phyloP scores from a whole-genome alignment of 2,329 filamentous ascomycete species.

The Orbilia quercus region DNA sequence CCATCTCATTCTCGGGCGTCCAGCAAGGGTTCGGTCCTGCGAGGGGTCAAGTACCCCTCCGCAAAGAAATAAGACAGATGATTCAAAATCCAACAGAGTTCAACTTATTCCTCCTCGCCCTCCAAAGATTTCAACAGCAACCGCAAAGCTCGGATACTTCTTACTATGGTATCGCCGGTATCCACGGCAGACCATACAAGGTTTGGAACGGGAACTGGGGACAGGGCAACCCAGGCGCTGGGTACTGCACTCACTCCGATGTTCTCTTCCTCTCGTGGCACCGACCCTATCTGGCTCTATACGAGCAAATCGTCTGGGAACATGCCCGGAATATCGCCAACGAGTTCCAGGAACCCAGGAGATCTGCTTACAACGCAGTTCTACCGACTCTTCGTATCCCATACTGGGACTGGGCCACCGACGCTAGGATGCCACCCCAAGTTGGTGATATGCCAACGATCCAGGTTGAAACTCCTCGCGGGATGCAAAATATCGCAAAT shows the following conservation, averaged over 20 bases:
- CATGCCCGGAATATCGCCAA: constrained; percentile 63
- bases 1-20: constrained; percentile 23
- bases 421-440: constrained; percentile 62
- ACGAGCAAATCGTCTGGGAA: constrained; percentile 63
- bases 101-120: constrained; percentile 79
- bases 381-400: constrained; percentile 65
- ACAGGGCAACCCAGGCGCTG: constrained; percentile 14
- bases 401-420: constrained; percentile 68
- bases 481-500: constrained; percentile 70
- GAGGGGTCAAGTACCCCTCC: constrained; percentile 32
- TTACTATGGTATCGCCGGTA: constrained; percentile 84
- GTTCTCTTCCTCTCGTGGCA: constrained; percentile 80
- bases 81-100: constrained; percentile 41
- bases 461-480: constrained; percentile 70
- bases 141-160: constrained; percentile 74
- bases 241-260: constrained; percentile 51
- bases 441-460: constrained; percentile 61
- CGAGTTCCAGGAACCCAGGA: constrained; percentile 65
- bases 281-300: constrained; percentile 77
- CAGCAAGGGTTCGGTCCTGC: constrained; percentile 32
- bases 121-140: constrained; percentile 77
- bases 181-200: constrained; percentile 71
- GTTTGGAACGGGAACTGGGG: constrained; percentile 28
- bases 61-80: constrained; percentile 50
- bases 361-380: constrained; percentile 66